Conservation (phyloP, 1,139 yeast species). For the Saccharomyces hybrid region DNA sequence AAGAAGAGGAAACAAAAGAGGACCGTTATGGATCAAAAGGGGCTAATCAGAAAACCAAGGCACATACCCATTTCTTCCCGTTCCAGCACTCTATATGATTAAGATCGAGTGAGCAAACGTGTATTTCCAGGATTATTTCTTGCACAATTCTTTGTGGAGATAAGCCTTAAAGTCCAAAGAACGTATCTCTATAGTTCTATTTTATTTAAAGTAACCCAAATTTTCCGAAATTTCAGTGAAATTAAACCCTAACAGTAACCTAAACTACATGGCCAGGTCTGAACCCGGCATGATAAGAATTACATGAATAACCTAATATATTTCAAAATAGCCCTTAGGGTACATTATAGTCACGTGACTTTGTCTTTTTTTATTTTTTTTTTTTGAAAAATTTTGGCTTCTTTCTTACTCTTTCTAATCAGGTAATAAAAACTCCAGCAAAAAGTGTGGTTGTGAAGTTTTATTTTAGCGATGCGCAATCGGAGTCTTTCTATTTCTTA, state of each 20-base stretch:
- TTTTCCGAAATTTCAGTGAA: background rate
- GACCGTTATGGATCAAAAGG: background rate
- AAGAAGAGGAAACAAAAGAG: background rate
- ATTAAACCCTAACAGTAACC: background rate
- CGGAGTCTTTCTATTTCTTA: background rate
- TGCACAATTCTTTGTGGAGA: background rate
- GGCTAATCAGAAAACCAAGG: background rate
- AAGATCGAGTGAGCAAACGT: background rate
- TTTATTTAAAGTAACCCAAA: background rate
- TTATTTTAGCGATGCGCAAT: background rate
- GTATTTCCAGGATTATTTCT: background rate
- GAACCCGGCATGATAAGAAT: too few species aligned
- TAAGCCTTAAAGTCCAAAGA: background rate
- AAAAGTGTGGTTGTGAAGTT: background rate
- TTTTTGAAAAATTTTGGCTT: background rate
- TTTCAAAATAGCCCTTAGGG: background rate
- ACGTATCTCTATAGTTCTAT: background rate
- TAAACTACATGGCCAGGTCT: background rate
- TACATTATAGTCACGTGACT: background rate
- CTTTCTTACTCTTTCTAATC: background rate
- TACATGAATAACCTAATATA: too few species aligned
- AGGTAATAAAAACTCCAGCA: background rate
- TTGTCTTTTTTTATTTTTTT: background rate
- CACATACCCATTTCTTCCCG: conserved; percentile 1
- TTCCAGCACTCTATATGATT: background rate